Evolutionary conservation across 225 moss, liverwort and hornwort genomes (phyloP).

Genomic region (Marchantia polymorpha): DNA sequence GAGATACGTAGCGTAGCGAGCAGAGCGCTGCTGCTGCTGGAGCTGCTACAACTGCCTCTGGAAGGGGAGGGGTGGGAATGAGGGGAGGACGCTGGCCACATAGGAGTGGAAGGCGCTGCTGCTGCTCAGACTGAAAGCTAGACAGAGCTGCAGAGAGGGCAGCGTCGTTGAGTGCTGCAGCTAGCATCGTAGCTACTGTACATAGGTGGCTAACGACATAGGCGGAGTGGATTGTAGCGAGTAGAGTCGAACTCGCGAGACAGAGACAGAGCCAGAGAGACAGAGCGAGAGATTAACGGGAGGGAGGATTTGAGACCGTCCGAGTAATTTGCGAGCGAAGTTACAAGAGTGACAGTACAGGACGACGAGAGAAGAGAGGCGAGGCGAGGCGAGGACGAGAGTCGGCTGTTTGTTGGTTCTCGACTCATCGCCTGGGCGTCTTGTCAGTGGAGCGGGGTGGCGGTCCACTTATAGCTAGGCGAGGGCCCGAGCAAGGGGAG

Average conservation of each 20-base stretch:
- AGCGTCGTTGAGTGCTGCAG: conserved; percentile 3
- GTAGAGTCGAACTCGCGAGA: neutral
- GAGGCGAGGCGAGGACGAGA: neutral
- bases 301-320: neutral
- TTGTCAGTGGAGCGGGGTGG: neutral
- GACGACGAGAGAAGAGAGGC: no score
- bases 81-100: neutral
- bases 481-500: neutral
- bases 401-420: neutral
- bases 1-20: neutral
- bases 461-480: neutral
- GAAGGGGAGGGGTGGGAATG: neutral
- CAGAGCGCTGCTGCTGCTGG: neutral
- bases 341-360: neutral
- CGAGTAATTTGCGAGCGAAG: neutral
- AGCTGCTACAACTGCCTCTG: neutral
- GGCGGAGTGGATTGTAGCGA: neutral
- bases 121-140: neutral
- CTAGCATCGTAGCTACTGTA: neutral
- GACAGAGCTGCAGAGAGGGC: neutral
- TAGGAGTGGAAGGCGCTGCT: conserved; percentile 1
- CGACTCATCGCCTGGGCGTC: neutral
- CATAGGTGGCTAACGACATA: neutral
- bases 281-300: neutral
- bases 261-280: neutral